phyloP scores from a whole-genome alignment of 371 early-diverging fungal species.

The Cokeromyces recurvatus region DNA sequence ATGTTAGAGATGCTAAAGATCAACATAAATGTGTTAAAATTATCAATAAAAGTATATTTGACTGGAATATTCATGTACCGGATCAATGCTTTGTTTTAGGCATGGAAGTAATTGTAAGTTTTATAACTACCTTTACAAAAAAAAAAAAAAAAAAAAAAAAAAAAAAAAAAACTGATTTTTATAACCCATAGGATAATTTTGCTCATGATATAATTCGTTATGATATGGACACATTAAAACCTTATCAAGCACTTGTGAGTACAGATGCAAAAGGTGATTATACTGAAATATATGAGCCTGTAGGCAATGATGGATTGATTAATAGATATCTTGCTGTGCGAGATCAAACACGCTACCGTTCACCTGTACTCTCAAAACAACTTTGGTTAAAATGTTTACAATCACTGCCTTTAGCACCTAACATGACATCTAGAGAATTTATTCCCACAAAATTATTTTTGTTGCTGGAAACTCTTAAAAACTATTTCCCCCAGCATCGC shows the following conservation, averaged over 20 bases:
- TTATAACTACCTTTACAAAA: not conserved
- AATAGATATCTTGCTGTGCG: conserved; percentile 58
- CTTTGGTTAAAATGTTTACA: conserved; percentile 22
- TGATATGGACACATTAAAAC: conserved; percentile 56
- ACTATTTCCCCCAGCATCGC: conserved; percentile 76
- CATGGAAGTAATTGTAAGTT: conserved; percentile 76
- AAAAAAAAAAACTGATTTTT: not conserved
- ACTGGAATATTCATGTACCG: conserved; percentile 65
- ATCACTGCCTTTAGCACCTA: conserved; percentile 68
- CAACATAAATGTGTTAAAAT: conserved; percentile 57
- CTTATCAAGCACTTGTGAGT: conserved; percentile 75
- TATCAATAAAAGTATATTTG: conserved; percentile 81
- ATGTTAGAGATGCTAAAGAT: conserved; percentile 8
- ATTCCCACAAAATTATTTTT: conserved; percentile 75
- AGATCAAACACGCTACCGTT: conserved; percentile 17
- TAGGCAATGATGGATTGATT: conserved; percentile 66
- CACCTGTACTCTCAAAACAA: conserved; percentile 23
- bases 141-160: too few relatives aligned
- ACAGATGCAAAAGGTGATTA: conserved; percentile 73
- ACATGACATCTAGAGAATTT: conserved; percentile 74
- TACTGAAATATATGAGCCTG: conserved; percentile 72
- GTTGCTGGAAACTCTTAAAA: conserved; percentile 63
- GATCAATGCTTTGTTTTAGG: conserved; percentile 85
- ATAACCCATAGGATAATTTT: conserved; percentile 76
- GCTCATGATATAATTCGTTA: conserved; percentile 89